phyloP scores from a whole-genome alignment of 2,329 filamentous ascomycete genomes.

The Fusarium sp. region DNA sequence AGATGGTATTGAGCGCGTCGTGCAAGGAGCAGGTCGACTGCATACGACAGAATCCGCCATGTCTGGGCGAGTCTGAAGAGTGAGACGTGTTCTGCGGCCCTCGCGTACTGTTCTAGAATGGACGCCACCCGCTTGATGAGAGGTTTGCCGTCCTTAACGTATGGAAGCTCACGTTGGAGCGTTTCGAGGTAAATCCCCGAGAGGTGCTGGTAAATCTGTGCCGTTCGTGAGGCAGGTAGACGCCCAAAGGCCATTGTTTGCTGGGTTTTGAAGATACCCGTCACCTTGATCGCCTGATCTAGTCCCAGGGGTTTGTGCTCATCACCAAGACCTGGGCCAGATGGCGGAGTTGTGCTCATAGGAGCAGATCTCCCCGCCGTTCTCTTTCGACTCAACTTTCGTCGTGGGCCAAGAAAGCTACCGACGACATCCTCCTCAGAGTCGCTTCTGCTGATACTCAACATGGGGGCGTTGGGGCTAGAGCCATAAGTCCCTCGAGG shows the following conservation, averaged over 20 bases:
- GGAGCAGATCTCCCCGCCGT: conserved; percentile 58
- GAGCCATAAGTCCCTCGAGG: conserved; percentile 60
- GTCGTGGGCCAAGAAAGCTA: conserved; percentile 67
- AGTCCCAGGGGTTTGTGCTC: conserved; percentile 61
- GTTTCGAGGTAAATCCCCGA: conserved; percentile 68
- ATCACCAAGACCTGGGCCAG: conserved; percentile 48
- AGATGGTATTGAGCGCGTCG: conserved; percentile 69
- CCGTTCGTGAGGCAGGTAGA: conserved; percentile 64
- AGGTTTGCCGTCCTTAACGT: conserved; percentile 48
- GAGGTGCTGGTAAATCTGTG: conserved; percentile 67
- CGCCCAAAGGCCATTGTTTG: conserved; percentile 73
- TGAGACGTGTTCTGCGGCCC: conserved; percentile 66
- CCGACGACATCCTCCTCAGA: conserved; percentile 74
- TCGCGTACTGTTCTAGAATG: conserved; percentile 69
- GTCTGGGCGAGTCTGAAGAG: conserved; percentile 73
- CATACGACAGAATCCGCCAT: conserved; percentile 71
- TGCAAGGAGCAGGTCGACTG: conserved; percentile 65
- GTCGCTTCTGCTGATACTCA: conserved; percentile 71
- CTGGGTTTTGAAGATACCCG: conserved; percentile 68
- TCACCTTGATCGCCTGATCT: conserved; percentile 69
- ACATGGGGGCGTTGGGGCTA: conserved; percentile 61
- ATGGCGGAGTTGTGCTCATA: conserved; percentile 68
- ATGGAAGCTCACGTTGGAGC: conserved; percentile 62
- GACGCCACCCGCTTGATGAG: conserved; percentile 61
- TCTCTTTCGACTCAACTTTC: conserved; percentile 55